A percentile compares a stretch with the other conserved stretches of the same genome.
Evolutionary conservation across 306 rosid species (phyloP).

Genomic region (Senna tora): DNA sequence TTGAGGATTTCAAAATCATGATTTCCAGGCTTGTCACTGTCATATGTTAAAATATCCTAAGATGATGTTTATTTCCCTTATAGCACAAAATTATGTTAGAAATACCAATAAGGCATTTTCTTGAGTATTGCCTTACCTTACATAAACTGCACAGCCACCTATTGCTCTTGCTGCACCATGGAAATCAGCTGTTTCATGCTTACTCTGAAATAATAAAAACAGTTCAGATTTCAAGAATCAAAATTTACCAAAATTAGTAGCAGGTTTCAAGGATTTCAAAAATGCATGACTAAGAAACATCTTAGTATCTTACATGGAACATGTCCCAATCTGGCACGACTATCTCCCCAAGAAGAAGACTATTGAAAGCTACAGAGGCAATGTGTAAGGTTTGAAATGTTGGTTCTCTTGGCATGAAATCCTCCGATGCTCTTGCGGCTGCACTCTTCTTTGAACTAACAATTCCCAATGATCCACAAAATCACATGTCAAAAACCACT

Average conservation of each 20-base stretch:
- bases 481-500: slow-evolving; percentile 17
- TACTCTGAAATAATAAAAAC: slow-evolving; percentile 54
- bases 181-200: slow-evolving; percentile 71
- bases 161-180: slow-evolving; percentile 90
- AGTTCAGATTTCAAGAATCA: slow-evolving; percentile 2
- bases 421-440: slow-evolving; percentile 74
- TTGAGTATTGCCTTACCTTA: slow-evolving; percentile 50
- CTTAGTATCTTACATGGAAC: slow-evolving; percentile 73
- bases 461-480: neutral
- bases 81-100: neutral
- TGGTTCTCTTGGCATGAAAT: slow-evolving; percentile 83
- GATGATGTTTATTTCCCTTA: neutral
- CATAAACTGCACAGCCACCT: slow-evolving; percentile 76
- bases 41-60: slow-evolving; percentile 24
- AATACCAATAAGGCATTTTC: neutral
- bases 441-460: slow-evolving; percentile 71
- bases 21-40: slow-evolving; percentile 72
- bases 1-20: slow-evolving; percentile 68
- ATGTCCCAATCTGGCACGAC: slow-evolving; percentile 82
- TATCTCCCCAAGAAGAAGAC: slow-evolving; percentile 77
- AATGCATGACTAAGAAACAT: slow-evolving; percentile 17
- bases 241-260: neutral
- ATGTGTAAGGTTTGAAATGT: slow-evolving; percentile 71
- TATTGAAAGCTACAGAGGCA: slow-evolving; percentile 72
- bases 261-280: neutral